Percentiles rank a stretch among this genome's conserved stretches.
Evolutionary conservation across 2,329 filamentous ascomycete genomes (phyloP).

Genomic region (Emmonsiellopsis sp.): DNA sequence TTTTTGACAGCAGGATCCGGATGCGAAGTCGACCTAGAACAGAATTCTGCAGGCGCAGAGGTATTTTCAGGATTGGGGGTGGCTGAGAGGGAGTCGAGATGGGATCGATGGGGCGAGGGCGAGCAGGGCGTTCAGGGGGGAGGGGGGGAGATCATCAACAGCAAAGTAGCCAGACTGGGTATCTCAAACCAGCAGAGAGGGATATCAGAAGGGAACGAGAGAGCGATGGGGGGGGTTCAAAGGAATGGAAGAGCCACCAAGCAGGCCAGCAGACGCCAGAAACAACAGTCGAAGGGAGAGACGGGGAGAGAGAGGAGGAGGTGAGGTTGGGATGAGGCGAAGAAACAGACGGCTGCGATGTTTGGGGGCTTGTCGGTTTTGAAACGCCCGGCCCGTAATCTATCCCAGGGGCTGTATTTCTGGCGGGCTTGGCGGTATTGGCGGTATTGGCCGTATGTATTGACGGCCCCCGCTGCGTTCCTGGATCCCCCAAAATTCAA

Average conservation of each 20-base stretch:
- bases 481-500: too few relatives aligned
- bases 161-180: slow-evolving; percentile 3
- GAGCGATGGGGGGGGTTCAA: neutral
- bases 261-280: neutral
- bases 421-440: neutral
- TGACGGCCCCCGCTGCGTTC: neutral
- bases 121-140: neutral
- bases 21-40: too few relatives aligned
- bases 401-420: neutral
- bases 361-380: neutral
- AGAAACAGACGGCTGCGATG: neutral
- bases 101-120: neutral
- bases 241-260: neutral
- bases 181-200: slow-evolving; percentile 16
- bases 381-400: neutral
- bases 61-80: neutral
- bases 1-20: too few relatives aligned
- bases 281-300: neutral
- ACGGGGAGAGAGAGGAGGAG: neutral
- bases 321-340: neutral
- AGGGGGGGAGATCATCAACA: neutral
- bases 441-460: neutral
- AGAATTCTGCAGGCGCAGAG: too few relatives aligned
- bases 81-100: neutral
- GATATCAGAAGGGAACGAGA: slow-evolving; percentile 4